These are phyloP conservation scores for Fusarium sp. DNA, from an alignment of 2,329 filamentous ascomycete genomes.

Conservation along the genomic window DNA sequence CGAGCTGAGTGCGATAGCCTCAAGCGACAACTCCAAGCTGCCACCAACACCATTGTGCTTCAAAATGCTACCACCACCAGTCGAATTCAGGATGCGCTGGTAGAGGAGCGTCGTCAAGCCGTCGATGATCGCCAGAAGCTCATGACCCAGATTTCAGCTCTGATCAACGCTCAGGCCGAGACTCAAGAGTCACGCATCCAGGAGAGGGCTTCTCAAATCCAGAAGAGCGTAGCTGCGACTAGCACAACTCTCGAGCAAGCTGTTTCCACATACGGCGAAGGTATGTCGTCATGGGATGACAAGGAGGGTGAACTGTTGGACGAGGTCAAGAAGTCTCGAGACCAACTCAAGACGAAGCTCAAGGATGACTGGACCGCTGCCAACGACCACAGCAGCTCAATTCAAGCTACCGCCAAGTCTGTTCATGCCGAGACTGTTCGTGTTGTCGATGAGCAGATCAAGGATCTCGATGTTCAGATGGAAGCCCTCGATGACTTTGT, in stretches of 20 bases:
- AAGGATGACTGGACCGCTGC: slow-evolving; percentile 89
- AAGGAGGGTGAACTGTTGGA: slow-evolving; percentile 79
- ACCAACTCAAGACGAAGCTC: slow-evolving; percentile 84
- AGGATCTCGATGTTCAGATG: slow-evolving; percentile 90
- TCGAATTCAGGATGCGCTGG: slow-evolving; percentile 77
- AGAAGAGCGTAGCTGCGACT: slow-evolving; percentile 74
- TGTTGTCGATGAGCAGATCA: slow-evolving; percentile 91
- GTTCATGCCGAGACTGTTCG: slow-evolving; percentile 92
- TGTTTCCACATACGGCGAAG: slow-evolving; percentile 75
- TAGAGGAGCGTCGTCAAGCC: slow-evolving; percentile 82
- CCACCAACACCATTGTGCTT: slow-evolving; percentile 77
- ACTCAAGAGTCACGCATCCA: slow-evolving; percentile 80
- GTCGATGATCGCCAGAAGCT: slow-evolving; percentile 81
- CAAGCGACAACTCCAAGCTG: slow-evolving; percentile 78
- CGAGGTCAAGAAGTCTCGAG: slow-evolving; percentile 79
- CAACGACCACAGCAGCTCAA: slow-evolving; percentile 84
- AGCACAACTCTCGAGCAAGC: slow-evolving; percentile 76
- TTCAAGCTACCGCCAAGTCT: slow-evolving; percentile 86
- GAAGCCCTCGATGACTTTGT: slow-evolving; percentile 92
- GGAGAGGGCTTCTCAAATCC: slow-evolving; percentile 73
- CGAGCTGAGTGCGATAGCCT: slow-evolving; percentile 82
- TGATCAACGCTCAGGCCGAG: slow-evolving; percentile 82
- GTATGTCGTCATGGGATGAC: slow-evolving; percentile 81
- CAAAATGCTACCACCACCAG: slow-evolving; percentile 77
- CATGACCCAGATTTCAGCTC: slow-evolving; percentile 80